A percentile compares a stretch with the other conserved stretches of the same genome.
Conservation (phyloP, 257 asterid species). For the Handroanthus guayacan region DNA sequence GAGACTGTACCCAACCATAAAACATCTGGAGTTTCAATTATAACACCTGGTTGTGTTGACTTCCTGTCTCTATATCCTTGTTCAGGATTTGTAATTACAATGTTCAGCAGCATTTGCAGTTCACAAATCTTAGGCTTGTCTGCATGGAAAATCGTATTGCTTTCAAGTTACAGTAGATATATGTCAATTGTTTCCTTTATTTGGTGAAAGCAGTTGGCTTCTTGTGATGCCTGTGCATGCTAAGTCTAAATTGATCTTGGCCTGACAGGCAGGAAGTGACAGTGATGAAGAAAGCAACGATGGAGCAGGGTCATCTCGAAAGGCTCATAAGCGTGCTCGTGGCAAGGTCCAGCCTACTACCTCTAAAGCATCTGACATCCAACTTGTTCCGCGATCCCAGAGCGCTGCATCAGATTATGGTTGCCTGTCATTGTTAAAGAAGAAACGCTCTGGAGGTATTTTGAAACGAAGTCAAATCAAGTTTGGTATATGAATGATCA, state of each 20-base stretch:
- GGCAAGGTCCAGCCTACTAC: conserved; percentile 61
- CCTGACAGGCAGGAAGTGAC: conserved; percentile 81
- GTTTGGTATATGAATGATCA: conserved; percentile 25
- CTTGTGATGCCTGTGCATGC: conserved; percentile 43
- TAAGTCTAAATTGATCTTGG: conserved; percentile 40
- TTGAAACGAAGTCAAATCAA: conserved; percentile 23
- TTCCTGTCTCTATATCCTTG: not conserved
- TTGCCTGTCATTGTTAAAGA: conserved; percentile 64
- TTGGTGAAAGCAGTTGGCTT: conserved; percentile 24
- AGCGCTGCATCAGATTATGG: conserved; percentile 56
- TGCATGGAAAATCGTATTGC: conserved; percentile 15
- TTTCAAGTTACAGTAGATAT: conserved; percentile 32
- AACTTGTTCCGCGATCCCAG: conserved; percentile 50
- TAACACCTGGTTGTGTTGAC: conserved; percentile 2
- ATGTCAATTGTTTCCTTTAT: conserved; percentile 21
- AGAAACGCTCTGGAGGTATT: conserved; percentile 87
- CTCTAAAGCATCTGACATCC: conserved; percentile 61
- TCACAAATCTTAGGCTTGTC: conserved; percentile 23
- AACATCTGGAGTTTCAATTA: conserved; percentile 4
- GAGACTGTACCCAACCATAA: conserved; percentile 8
- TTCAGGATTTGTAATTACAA: not conserved
- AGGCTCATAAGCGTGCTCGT: conserved; percentile 70
- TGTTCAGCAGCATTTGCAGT: conserved; percentile 10
- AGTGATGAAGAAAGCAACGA: conserved; percentile 89
- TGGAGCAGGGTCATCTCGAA: conserved; percentile 79